Conservation (phyloP, 179 eudicot species). For the Beta corolliflora region DNA sequence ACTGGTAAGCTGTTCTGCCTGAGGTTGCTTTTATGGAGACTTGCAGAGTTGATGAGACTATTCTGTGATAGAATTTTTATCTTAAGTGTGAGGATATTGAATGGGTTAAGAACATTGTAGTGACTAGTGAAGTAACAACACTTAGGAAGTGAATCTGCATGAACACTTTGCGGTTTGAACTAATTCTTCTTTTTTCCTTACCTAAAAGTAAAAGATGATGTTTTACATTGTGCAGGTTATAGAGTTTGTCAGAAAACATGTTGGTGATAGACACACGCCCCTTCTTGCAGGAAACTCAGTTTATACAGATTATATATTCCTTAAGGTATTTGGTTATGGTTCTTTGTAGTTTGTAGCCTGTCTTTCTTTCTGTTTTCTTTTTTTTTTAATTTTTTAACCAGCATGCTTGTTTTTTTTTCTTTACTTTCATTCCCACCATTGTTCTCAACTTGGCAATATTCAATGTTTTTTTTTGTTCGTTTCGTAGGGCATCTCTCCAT, state of each 20-base stretch:
- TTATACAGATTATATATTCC: constrained; percentile 63
- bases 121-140: not conserved
- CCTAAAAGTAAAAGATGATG: not conserved
- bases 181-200: constrained; percentile 3
- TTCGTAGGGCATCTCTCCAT: not conserved
- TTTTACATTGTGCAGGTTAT: constrained; percentile 53
- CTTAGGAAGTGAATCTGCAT: not conserved
- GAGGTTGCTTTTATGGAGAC: not conserved
- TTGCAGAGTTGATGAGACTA: not conserved
- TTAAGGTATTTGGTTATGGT: constrained; percentile 51
- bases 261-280: constrained; percentile 51
- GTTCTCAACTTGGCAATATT: not conserved
- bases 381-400: not conserved
- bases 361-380: not conserved
- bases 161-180: not conserved
- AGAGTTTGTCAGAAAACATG: constrained; percentile 66
- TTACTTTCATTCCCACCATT: not conserved
- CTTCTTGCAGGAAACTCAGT: constrained; percentile 84
- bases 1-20: not conserved
- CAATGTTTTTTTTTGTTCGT: not conserved
- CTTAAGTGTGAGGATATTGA: not conserved
- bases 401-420: not conserved
- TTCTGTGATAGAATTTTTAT: not conserved
- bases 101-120: not conserved
- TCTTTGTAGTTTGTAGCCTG: not conserved